Percentiles rank a stretch among this genome's conserved stretches.
These are phyloP conservation scores for Vaucheria bursata DNA, from an alignment of 352 stramenopile genomes.

Conservation along the genomic window DNA sequence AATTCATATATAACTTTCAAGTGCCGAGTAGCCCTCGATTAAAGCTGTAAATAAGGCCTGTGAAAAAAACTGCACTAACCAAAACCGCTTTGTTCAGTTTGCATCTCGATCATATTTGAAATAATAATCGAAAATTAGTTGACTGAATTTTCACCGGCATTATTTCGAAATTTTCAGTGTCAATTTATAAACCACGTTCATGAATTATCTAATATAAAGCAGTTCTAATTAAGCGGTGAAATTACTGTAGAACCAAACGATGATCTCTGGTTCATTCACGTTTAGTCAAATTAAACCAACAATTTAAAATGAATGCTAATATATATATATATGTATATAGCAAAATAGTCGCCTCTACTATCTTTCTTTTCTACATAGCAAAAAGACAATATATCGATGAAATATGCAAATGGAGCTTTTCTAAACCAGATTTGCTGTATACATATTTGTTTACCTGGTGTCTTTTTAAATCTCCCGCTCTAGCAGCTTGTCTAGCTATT, in stretches of 20 bases:
- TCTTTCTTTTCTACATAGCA: not conserved
- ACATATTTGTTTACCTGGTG: constrained; percentile 19
- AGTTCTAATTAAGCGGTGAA: no score
- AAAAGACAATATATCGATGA: not conserved
- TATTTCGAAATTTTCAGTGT: no score
- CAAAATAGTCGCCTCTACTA: constrained; percentile 11
- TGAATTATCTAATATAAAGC: no score
- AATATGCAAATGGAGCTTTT: constrained; percentile 2
- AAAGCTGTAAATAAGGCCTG: not conserved
- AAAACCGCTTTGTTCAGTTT: not conserved
- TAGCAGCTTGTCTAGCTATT: constrained; percentile 28
- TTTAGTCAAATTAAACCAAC: not conserved
- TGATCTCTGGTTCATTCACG: not conserved
- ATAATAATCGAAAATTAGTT: no score
- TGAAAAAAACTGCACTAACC: not conserved
- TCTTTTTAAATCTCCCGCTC: constrained; percentile 17
- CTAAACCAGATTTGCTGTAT: not conserved
- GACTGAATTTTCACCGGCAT: no score
- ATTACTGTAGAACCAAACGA: no score
- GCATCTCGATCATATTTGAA: no score
- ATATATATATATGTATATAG: not conserved
- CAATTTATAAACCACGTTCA: no score
- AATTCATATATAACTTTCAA: not conserved
- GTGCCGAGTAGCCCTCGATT: not conserved
- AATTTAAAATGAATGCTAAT: not conserved